These are phyloP conservation scores for Dryadomyces quercus-mongolicae DNA, from an alignment of 2,329 filamentous ascomycete genomes.

Conservation along the genomic window DNA sequence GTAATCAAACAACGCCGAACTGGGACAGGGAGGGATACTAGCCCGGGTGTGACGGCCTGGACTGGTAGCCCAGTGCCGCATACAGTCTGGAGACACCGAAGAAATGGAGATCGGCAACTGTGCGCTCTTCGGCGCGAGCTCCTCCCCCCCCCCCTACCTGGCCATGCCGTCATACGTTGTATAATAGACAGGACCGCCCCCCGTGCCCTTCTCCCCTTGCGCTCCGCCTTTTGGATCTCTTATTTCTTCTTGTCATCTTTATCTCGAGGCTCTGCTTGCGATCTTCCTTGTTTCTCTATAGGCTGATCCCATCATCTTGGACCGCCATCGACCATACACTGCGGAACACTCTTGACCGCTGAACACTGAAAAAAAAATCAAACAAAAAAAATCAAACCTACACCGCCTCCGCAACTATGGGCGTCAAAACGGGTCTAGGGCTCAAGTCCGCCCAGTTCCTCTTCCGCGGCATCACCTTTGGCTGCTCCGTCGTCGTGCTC, in stretches of 20 bases:
- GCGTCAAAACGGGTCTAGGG: conserved; percentile 40
- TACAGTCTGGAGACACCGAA: neutral
- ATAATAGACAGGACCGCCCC: neutral
- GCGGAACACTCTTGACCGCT: neutral
- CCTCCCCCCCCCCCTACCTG: too few relatives aligned
- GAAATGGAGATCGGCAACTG: neutral
- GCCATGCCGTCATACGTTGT: neutral
- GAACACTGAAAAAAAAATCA: neutral
- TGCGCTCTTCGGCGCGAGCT: neutral
- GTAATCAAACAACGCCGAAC: neutral
- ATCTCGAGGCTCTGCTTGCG: neutral
- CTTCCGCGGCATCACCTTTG: conserved; percentile 63
- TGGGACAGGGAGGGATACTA: neutral
- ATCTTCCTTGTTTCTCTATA: too few relatives aligned
- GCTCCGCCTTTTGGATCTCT: neutral
- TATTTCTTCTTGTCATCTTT: neutral
- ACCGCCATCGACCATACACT: too few relatives aligned
- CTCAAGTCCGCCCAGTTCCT: conserved; percentile 60
- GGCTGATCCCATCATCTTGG: too few relatives aligned
- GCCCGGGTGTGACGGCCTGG: too few relatives aligned
- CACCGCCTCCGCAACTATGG: conserved; percentile 31
- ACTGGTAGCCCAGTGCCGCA: too few relatives aligned
- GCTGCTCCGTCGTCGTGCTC: conserved; percentile 60
- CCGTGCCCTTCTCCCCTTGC: neutral
- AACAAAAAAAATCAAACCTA: neutral